These are phyloP conservation scores for Pseudozyma sp. DNA, from an alignment of 1,284 basidiomycete species.

Conservation along the genomic window DNA sequence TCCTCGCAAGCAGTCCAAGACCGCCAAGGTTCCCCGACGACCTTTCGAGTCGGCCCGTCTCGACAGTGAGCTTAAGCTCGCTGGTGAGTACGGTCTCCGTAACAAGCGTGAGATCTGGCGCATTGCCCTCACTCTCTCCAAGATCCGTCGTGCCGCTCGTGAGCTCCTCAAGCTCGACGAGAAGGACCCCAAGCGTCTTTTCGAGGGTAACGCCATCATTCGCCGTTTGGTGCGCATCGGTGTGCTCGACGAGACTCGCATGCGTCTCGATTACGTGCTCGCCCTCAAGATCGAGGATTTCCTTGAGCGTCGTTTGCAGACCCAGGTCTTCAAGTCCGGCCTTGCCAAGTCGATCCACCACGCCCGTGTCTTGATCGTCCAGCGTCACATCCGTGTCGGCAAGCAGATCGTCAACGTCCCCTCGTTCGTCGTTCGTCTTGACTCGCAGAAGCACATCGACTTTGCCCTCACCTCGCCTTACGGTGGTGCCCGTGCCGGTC, in stretches of 20 bases:
- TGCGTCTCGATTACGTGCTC: conserved; percentile 92
- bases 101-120: conserved; percentile 99
- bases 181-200: conserved; percentile 99
- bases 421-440: conserved; percentile 89
- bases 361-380: conserved; percentile 96
- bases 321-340: conserved; percentile 99
- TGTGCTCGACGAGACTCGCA: conserved; percentile 98
- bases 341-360: conserved; percentile 99
- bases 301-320: conserved; percentile 98
- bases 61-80: conserved; percentile 99
- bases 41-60: conserved; percentile 98
- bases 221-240: conserved; percentile 98
- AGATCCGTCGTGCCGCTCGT: conserved; percentile 99
- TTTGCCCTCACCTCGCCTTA: conserved; percentile 97
- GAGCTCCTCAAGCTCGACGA: conserved; percentile 99
- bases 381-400: conserved; percentile 97
- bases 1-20: conserved; percentile 68
- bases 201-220: conserved; percentile 99
- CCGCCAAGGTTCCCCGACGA: conserved; percentile 85
- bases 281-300: conserved; percentile 99
- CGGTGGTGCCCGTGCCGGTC: conserved; percentile 94
- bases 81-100: conserved; percentile 99
- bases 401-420: conserved; percentile 99
- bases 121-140: conserved; percentile 93
- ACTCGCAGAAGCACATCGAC: conserved; percentile 85